phyloP scores from a whole-genome alignment of 805 yeast genomes.

The Pichia kluyveri region DNA sequence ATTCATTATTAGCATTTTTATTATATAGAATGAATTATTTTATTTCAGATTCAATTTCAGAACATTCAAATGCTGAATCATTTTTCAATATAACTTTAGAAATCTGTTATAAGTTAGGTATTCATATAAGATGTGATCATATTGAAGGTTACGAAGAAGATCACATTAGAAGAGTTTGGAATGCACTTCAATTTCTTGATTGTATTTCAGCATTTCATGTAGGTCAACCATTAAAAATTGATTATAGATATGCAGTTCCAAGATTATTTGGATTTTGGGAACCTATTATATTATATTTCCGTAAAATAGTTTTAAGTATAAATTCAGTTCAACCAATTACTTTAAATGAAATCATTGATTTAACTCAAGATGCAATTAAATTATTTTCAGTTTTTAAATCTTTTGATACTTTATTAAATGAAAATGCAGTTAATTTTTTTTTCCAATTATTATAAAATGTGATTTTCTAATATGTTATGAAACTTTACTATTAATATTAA shows the following conservation, averaged over 20 bases:
- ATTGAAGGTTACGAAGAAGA: conserved; percentile 1
- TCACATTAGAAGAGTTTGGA: conserved; percentile 10
- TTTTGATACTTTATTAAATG: conserved; percentile 1
- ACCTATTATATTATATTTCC: conserved; percentile 3
- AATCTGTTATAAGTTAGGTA: conserved; percentile 15
- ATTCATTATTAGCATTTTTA: conserved; percentile 10
- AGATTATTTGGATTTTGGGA: conserved; percentile 6
- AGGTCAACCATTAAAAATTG: conserved; percentile 17
- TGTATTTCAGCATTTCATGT: conserved; percentile 10
- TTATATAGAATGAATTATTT: conserved; percentile 5
- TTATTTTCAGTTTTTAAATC: not conserved
- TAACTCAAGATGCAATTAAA: not conserved
- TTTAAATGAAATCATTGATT: conserved; percentile 5
- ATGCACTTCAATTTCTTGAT: conserved; percentile 12
- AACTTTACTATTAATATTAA: not conserved
- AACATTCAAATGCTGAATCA: conserved; percentile 11
- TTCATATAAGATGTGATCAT: conserved; percentile 13
- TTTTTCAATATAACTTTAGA: conserved; percentile 7
- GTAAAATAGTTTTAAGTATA: conserved; percentile 1
- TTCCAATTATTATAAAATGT: conserved; percentile 1
- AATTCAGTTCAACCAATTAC: conserved; percentile 7
- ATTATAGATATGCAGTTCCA: conserved; percentile 12
- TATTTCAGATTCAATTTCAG: conserved; percentile 11
- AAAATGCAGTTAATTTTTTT: not conserved
- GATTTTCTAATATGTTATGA: conserved; percentile 2